Evolutionary conservation across 164 flowering plant species (phyloP).

Genomic region (Echeveria elegans): DNA sequence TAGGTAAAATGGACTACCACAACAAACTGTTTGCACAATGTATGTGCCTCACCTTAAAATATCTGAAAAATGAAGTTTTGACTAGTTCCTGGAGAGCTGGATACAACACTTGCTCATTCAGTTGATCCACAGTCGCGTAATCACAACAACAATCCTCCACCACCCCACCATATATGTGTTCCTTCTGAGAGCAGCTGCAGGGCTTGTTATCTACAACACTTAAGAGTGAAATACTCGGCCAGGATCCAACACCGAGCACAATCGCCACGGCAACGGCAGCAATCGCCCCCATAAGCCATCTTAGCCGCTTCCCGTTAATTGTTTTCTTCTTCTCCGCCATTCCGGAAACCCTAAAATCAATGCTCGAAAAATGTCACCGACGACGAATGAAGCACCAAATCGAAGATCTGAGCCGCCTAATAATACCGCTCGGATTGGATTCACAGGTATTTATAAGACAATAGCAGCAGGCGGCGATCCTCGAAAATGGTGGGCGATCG

Average conservation of each 20-base stretch:
- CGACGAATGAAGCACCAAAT: background rate
- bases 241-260: background rate
- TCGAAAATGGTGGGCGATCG: background rate
- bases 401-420: background rate
- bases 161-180: constrained; percentile 63
- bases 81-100: constrained; percentile 84
- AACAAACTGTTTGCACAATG: background rate
- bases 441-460: background rate
- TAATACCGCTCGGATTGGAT: background rate
- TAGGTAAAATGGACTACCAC: background rate
- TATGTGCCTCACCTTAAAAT: constrained; percentile 58
- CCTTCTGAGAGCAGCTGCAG: constrained; percentile 10
- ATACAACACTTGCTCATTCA: constrained; percentile 63
- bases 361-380: background rate
- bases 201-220: background rate
- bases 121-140: constrained; percentile 71
- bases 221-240: background rate
- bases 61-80: constrained; percentile 74
- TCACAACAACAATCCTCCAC: constrained; percentile 96
- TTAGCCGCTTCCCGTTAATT: background rate
- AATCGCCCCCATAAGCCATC: background rate
- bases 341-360: background rate
- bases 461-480: background rate
- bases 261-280: background rate
- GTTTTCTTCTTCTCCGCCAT: background rate